These are phyloP conservation scores for Malassezia globosa DNA, from an alignment of 1,284 basidiomycete species.

Conservation along the genomic window DNA sequence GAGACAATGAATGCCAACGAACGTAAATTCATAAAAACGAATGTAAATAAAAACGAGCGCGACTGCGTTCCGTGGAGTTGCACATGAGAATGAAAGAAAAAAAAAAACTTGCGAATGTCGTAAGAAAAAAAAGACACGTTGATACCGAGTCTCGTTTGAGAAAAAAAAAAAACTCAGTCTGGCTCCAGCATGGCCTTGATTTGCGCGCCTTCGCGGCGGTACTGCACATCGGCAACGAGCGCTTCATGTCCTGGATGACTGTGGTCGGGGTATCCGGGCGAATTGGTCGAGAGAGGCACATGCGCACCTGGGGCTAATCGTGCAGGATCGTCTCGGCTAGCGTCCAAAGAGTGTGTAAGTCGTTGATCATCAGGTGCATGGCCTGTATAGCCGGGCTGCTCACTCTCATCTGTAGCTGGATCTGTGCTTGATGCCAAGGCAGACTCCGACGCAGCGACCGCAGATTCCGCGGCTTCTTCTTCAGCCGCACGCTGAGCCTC, in stretches of 20 bases:
- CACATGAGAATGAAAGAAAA: not conserved
- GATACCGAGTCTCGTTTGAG: not conserved
- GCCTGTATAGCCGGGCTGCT: not conserved
- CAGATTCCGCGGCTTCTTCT: not conserved
- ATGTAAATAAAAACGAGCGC: no score
- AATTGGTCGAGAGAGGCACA: not conserved
- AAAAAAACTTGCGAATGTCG: not conserved
- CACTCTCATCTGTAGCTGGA: not conserved
- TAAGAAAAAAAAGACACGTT: not conserved
- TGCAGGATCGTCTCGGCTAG: not conserved
- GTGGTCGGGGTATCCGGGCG: slow-evolving; percentile 8
- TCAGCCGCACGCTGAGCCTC: not conserved
- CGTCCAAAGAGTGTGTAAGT: not conserved
- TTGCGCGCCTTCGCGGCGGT: slow-evolving; percentile 28
- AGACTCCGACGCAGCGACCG: not conserved
- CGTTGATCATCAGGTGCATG: not conserved
- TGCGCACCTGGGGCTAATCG: not conserved
- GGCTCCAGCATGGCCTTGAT: slow-evolving; percentile 26
- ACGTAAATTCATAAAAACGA: no score
- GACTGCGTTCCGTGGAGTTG: not conserved
- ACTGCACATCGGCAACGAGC: slow-evolving; percentile 30
- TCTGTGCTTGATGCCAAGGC: not conserved
- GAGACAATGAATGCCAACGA: no score
- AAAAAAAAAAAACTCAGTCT: slow-evolving; percentile 13
- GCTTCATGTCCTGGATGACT: slow-evolving; percentile 25